phyloP scores from a whole-genome alignment of 31 red algal species.

The Pterothamnion heteromorphum region DNA sequence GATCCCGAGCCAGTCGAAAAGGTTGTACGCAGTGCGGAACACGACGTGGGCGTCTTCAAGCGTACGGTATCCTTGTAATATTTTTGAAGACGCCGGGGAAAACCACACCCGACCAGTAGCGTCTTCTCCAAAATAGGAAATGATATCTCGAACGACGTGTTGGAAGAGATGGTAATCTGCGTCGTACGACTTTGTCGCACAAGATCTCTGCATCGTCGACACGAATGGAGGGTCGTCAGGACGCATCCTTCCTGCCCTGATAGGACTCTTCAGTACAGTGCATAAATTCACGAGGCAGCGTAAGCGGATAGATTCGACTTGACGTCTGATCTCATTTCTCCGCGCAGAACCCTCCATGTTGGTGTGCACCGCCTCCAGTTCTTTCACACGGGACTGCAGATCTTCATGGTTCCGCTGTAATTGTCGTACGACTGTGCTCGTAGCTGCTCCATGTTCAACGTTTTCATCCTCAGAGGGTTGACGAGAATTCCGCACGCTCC shows the following conservation, averaged over 20 bases:
- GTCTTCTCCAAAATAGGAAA: background rate
- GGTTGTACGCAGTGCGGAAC: background rate
- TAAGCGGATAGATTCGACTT: background rate
- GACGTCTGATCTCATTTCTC: background rate
- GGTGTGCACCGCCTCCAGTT: background rate
- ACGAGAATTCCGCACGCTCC: background rate
- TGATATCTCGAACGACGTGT: background rate
- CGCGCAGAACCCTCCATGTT: background rate
- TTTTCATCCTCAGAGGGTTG: background rate
- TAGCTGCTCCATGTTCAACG: background rate
- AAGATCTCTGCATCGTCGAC: background rate
- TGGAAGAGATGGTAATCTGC: background rate
- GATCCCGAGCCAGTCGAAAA: background rate
- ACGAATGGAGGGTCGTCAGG: background rate
- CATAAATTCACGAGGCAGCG: background rate
- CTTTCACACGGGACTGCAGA: background rate
- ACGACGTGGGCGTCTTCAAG: background rate
- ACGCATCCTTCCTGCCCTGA: background rate
- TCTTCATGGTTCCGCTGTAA: background rate
- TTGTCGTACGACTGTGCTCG: background rate
- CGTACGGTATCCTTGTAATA: background rate
- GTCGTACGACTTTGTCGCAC: background rate
- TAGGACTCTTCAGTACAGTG: background rate
- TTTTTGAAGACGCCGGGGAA: background rate
- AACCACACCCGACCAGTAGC: background rate